These are phyloP conservation scores for Tardiomyces depauwii DNA, from an alignment of 1,139 yeast species.

Conservation along the genomic window DNA sequence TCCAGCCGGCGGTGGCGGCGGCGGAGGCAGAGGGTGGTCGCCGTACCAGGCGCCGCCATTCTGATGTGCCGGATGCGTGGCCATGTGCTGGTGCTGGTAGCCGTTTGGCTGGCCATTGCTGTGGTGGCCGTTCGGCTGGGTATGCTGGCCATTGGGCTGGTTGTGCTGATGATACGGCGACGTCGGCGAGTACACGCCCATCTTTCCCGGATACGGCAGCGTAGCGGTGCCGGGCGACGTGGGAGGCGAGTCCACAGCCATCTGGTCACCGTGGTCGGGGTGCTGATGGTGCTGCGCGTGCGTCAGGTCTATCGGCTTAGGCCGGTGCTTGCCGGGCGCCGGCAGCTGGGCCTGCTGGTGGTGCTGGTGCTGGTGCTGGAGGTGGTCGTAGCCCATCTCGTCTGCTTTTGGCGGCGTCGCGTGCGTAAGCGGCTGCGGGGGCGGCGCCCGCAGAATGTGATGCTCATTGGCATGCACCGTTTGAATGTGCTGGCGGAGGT, in stretches of 20 bases:
- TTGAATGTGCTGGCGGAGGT: conserved; percentile 83
- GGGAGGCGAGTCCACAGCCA: background rate
- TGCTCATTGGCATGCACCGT: conserved; percentile 82
- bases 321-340: conserved; percentile 12
- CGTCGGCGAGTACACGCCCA: background rate
- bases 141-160: background rate
- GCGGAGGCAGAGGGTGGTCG: background rate
- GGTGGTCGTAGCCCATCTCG: background rate
- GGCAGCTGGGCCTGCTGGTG: background rate
- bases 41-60: background rate
- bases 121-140: background rate
- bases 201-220: background rate
- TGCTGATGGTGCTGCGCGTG: background rate
- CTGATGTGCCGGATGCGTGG: background rate
- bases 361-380: background rate
- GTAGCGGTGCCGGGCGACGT: background rate
- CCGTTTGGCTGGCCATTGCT: background rate
- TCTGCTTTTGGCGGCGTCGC: conserved; percentile 9
- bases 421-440: conserved; percentile 22
- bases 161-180: background rate
- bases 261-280: background rate
- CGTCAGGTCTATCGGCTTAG: conserved; percentile 4
- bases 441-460: conserved; percentile 26
- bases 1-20: background rate
- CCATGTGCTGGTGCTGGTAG: background rate